A percentile compares a stretch with the other conserved stretches of the same genome.
phyloP scores from a whole-genome alignment of 225 moss, liverwort and hornwort genomes.

The Sphagnum tenellum region DNA sequence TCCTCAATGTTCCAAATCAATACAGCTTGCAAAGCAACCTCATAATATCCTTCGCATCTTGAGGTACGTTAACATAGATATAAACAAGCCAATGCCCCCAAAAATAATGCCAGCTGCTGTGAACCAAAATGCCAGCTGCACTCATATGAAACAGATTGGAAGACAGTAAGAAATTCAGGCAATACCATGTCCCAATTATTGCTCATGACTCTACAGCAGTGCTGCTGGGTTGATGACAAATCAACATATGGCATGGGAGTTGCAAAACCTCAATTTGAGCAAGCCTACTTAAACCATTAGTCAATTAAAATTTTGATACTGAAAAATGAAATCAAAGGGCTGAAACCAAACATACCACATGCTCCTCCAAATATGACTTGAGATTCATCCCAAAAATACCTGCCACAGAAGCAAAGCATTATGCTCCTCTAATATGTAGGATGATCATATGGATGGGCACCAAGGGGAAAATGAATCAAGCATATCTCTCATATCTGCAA shows the following conservation, averaged over 20 bases:
- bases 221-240: too few relatives aligned
- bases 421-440: too few relatives aligned
- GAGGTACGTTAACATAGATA: constrained; percentile 58
- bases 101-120: constrained; percentile 76
- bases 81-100: constrained; percentile 69
- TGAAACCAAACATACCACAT: constrained; percentile 43
- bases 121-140: constrained; percentile 83
- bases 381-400: constrained; percentile 99
- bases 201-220: too few relatives aligned
- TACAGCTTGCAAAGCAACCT: constrained; percentile 2
- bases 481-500: too few relatives aligned
- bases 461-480: too few relatives aligned
- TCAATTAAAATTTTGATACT: too few relatives aligned
- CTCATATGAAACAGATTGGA: background rate
- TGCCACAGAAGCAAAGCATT: constrained; percentile 13
- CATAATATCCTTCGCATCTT: constrained; percentile 64
- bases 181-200: too few relatives aligned
- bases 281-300: too few relatives aligned
- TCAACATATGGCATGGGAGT: too few relatives aligned
- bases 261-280: too few relatives aligned
- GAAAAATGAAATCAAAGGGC: background rate
- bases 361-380: constrained; percentile 88
- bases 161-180: too few relatives aligned
- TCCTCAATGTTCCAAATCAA: background rate
- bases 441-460: too few relatives aligned